These are phyloP conservation scores for Suhomyces choctaworum DNA, from an alignment of 1,139 yeast genomes.

Conservation along the genomic window DNA sequence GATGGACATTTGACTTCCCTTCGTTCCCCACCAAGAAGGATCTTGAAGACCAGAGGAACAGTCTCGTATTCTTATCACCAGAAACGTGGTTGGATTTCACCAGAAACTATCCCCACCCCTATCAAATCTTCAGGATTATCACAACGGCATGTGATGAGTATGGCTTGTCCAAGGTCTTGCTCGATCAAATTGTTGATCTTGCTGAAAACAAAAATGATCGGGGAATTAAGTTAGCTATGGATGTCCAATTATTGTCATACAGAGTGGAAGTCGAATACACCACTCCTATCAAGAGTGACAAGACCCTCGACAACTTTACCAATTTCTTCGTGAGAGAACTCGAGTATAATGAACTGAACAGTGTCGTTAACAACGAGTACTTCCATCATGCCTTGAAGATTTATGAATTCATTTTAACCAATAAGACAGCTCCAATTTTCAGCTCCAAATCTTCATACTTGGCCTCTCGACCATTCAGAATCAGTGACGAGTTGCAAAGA, in stretches of 20 bases:
- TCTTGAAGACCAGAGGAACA: conserved; percentile 41
- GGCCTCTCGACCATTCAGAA: conserved; percentile 9
- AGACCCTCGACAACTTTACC: conserved; percentile 33
- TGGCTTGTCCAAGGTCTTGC: conserved; percentile 11
- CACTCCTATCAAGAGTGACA: conserved; percentile 5
- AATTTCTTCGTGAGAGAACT: conserved; percentile 39
- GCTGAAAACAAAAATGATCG: conserved; percentile 13
- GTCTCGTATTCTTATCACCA: conserved; percentile 20
- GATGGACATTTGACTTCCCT: conserved; percentile 19
- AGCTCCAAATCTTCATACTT: conserved; percentile 7
- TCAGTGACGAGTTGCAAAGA: conserved; percentile 32
- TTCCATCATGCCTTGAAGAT: conserved; percentile 51
- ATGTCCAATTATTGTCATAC: conserved; percentile 12
- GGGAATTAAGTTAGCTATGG: conserved; percentile 12
- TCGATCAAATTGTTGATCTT: conserved; percentile 16
- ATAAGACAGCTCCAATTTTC: conserved; percentile 18
- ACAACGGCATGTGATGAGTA: conserved; percentile 5
- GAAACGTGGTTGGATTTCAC: conserved; percentile 8
- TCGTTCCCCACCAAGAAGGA: conserved; percentile 14
- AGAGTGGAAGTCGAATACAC: conserved; percentile 13
- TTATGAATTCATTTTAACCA: conserved; percentile 46
- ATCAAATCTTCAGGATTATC: conserved; percentile 6
- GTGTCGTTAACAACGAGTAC: conserved; percentile 43
- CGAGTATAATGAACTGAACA: conserved; percentile 6
- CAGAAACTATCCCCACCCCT: conserved; percentile 6